phyloP scores from a whole-genome alignment of 2,329 filamentous ascomycete species.

The Talaromyces sp. region DNA sequence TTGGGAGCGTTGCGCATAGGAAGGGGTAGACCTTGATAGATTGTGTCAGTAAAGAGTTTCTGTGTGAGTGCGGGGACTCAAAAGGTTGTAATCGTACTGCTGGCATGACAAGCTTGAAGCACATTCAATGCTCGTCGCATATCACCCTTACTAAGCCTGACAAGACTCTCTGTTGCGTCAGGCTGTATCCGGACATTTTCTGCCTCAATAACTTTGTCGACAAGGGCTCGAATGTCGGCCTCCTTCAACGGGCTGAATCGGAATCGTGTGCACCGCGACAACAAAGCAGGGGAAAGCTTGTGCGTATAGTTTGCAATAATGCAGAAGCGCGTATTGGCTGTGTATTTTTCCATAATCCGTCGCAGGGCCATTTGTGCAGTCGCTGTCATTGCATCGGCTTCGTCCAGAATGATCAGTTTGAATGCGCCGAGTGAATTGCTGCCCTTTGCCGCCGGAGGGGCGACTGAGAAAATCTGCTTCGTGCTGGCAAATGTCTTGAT shows the following conservation, averaged over 20 bases:
- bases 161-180: constrained; percentile 77
- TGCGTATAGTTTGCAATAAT: constrained; percentile 99
- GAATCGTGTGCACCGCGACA: constrained; percentile 92
- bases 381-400: constrained; percentile 99
- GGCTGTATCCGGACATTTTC: constrained; percentile 78
- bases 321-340: constrained; percentile 93
- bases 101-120: constrained; percentile 92
- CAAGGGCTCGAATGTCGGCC: constrained; percentile 73
- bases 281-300: constrained; percentile 86
- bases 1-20: constrained; percentile 57
- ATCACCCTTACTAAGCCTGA: constrained; percentile 86
- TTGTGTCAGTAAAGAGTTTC: not conserved
- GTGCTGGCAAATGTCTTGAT: constrained; percentile 99
- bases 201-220: constrained; percentile 84
- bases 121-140: constrained; percentile 96
- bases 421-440: constrained; percentile 63
- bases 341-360: constrained; percentile 99
- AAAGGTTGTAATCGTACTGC: constrained; percentile 54
- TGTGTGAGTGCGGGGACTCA: constrained; percentile 5
- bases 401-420: constrained; percentile 96
- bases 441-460: constrained; percentile 35
- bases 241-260: constrained; percentile 92
- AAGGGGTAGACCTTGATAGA: constrained; percentile 61
- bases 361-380: constrained; percentile 96
- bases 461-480: constrained; percentile 88